These are phyloP conservation scores for Annona squamosa DNA, from an alignment of 164 flowering plant species.

Conservation along the genomic window DNA sequence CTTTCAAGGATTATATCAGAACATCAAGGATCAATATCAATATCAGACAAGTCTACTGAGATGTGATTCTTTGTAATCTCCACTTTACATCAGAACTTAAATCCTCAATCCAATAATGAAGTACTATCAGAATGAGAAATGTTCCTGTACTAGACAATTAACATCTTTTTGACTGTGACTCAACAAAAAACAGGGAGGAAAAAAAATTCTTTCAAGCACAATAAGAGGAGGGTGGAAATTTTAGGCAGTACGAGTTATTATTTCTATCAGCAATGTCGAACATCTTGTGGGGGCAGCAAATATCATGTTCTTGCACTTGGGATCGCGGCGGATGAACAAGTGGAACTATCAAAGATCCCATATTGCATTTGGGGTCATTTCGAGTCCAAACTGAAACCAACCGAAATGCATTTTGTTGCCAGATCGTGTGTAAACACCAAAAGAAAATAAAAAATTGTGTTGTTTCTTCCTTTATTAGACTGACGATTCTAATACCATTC, in stretches of 20 bases:
- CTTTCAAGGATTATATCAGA: conserved; percentile 61
- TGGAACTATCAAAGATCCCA: background rate
- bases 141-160: too few species aligned
- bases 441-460: background rate
- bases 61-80: background rate
- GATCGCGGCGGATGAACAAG: background rate
- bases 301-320: background rate
- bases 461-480: background rate
- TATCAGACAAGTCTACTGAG: conserved; percentile 79
- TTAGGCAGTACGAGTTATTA: background rate
- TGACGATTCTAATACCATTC: background rate
- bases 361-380: background rate
- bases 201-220: too few species aligned
- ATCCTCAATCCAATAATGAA: background rate
- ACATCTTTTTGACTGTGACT: too few species aligned
- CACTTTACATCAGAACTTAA: background rate
- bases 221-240: background rate
- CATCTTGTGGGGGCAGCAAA: background rate
- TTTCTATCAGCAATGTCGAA: background rate
- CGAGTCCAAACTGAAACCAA: background rate
- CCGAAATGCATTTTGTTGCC: background rate
- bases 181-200: too few species aligned
- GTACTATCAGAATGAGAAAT: background rate
- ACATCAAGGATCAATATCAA: conserved; percentile 91
- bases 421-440: background rate